phyloP scores from a whole-genome alignment of 1,284 basidiomycete genomes.

The Gymnopus androsaceus region DNA sequence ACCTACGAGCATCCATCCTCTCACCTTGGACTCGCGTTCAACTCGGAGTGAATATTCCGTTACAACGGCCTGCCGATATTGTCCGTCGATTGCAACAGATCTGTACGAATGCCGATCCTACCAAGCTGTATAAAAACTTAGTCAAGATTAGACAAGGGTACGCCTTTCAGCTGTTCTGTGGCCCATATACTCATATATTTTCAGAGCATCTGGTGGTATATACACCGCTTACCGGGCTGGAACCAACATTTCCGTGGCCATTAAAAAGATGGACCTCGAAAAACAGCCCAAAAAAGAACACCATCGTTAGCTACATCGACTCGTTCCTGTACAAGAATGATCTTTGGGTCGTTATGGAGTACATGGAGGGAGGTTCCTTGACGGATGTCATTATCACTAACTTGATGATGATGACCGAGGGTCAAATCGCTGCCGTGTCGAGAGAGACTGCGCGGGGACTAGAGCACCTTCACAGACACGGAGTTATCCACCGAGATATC shows the following conservation, averaged over 20 bases:
- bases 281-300: constrained; percentile 99
- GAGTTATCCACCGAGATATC: constrained; percentile 97
- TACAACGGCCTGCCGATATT: too few relatives aligned
- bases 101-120: constrained; percentile 97
- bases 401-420: constrained; percentile 97
- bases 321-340: constrained; percentile 98
- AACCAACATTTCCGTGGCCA: constrained; percentile 91
- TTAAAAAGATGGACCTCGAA: constrained; percentile 99
- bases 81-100: constrained; percentile 90
- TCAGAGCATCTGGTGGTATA: constrained; percentile 93
- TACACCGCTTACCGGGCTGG: constrained; percentile 98
- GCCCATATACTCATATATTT: constrained; percentile 3
- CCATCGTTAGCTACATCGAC: constrained; percentile 99
- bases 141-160: constrained; percentile 98
- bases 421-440: constrained; percentile 93
- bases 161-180: constrained; percentile 29
- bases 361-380: constrained; percentile 92
- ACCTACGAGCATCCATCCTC: too few relatives aligned
- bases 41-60: too few relatives aligned
- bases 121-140: constrained; percentile 87
- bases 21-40: too few relatives aligned
- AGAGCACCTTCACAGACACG: constrained; percentile 90
- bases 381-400: constrained; percentile 98
- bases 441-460: constrained; percentile 90
- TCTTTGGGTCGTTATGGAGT: constrained; percentile 99